These are phyloP conservation scores for Fusarium sp. DNA, from an alignment of 2,329 filamentous ascomycete species.

Conservation along the genomic window DNA sequence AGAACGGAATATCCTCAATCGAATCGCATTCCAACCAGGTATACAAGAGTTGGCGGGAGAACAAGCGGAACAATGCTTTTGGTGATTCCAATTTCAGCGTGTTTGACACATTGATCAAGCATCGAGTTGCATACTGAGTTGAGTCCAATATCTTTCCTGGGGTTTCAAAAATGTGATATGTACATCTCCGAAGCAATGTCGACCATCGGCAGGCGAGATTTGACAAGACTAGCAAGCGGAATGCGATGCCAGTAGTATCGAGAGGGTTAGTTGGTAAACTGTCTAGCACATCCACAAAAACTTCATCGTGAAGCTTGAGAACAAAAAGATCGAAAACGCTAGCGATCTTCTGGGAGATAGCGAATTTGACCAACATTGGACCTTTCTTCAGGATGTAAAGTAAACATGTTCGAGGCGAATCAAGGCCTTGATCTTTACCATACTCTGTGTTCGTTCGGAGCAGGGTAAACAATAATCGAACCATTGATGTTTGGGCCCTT, in stretches of 20 bases:
- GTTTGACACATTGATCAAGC: slow-evolving; percentile 72
- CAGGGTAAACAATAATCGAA: slow-evolving; percentile 74
- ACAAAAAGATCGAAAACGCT: slow-evolving; percentile 82
- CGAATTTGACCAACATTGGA: slow-evolving; percentile 77
- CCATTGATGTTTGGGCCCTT: slow-evolving; percentile 72
- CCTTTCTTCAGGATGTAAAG: slow-evolving; percentile 76
- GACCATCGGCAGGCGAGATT: slow-evolving; percentile 85
- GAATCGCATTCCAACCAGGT: slow-evolving; percentile 81
- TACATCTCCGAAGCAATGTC: slow-evolving; percentile 83
- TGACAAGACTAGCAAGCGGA: slow-evolving; percentile 80
- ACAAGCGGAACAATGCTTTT: slow-evolving; percentile 79
- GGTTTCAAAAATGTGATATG: slow-evolving; percentile 94
- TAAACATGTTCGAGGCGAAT: slow-evolving; percentile 73
- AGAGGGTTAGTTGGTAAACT: slow-evolving; percentile 78
- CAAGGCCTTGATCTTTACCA: slow-evolving; percentile 65
- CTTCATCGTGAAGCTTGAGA: slow-evolving; percentile 82
- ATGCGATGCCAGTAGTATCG: slow-evolving; percentile 82
- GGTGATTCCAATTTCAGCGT: slow-evolving; percentile 72
- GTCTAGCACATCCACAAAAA: slow-evolving; percentile 85
- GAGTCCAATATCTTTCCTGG: slow-evolving; percentile 76
- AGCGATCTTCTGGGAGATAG: slow-evolving; percentile 74
- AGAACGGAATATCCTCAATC: slow-evolving; percentile 79
- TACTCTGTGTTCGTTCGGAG: slow-evolving; percentile 74
- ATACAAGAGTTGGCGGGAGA: slow-evolving; percentile 87
- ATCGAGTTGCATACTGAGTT: slow-evolving; percentile 75